These are phyloP conservation scores for Arachis stenosperma DNA, from an alignment of 306 rosid genomes.

Conservation along the genomic window DNA sequence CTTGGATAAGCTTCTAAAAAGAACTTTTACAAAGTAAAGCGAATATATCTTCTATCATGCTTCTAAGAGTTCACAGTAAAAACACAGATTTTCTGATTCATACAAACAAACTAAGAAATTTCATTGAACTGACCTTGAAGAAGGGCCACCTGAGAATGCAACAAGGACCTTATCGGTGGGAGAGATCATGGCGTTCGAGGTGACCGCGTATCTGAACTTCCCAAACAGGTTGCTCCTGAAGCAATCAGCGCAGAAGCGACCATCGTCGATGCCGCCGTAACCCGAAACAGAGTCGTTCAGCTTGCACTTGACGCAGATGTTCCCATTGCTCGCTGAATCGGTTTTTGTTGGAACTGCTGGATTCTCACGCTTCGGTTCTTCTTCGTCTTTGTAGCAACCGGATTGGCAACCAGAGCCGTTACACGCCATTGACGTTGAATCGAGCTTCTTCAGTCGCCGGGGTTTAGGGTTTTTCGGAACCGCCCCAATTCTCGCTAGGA, in stretches of 20 bases:
- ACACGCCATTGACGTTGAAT: constrained; percentile 73
- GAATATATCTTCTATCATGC: too few relatives aligned
- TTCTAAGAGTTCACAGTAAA: too few relatives aligned
- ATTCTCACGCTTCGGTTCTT: constrained; percentile 1
- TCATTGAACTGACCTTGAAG: constrained; percentile 63
- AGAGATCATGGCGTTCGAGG: constrained; percentile 83
- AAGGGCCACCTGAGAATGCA: constrained; percentile 95
- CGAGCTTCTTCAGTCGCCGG: background rate
- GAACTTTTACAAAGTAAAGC: background rate
- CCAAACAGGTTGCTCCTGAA: constrained; percentile 71
- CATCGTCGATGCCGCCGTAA: constrained; percentile 59
- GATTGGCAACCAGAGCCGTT: constrained; percentile 70
- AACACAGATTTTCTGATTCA: too few relatives aligned
- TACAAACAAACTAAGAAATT: too few relatives aligned
- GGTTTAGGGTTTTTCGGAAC: background rate
- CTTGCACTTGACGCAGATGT: constrained; percentile 80
- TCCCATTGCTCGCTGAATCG: constrained; percentile 31
- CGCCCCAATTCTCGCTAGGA: background rate
- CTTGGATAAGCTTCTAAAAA: background rate
- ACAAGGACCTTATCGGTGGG: constrained; percentile 87
- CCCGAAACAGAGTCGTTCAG: constrained; percentile 61
- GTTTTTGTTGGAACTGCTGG: constrained; percentile 5
- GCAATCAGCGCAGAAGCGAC: constrained; percentile 78
- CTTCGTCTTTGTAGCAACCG: constrained; percentile 65
- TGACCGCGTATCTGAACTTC: constrained; percentile 81